phyloP scores from a whole-genome alignment of 345 rosid species.

The Aethionema arabicum region DNA sequence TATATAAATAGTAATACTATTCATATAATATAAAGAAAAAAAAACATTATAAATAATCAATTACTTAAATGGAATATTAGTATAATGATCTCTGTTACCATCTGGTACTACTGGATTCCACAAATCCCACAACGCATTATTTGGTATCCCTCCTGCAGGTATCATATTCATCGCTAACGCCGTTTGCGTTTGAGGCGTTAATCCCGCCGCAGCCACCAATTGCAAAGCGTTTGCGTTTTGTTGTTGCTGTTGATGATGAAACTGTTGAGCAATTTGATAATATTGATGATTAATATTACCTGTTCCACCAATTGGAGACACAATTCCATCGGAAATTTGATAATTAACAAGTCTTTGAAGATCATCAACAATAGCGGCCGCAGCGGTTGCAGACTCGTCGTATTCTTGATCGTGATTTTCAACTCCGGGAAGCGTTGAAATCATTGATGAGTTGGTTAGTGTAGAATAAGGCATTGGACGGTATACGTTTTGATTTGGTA shows the following conservation, averaged over 20 bases:
- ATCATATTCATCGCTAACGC: slow-evolving; percentile 46
- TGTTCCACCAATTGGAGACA: slow-evolving; percentile 2
- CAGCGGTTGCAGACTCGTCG: slow-evolving; percentile 4
- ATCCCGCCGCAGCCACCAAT: slow-evolving; percentile 33
- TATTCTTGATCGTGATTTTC: slow-evolving; percentile 16
- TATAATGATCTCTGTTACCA: slow-evolving; percentile 49
- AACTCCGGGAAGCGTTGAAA: slow-evolving; percentile 17
- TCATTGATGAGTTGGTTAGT: slow-evolving; percentile 34
- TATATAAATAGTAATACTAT: slow-evolving; percentile 14
- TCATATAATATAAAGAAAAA: slow-evolving; percentile 13
- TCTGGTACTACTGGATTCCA: slow-evolving; percentile 80
- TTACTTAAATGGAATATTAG: slow-evolving; percentile 62
- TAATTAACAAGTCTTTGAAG: slow-evolving; percentile 66
- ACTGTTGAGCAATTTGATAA: slow-evolving; percentile 43
- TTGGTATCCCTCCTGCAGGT: slow-evolving; percentile 44
- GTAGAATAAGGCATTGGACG: slow-evolving; percentile 44
- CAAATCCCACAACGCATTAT: slow-evolving; percentile 61
- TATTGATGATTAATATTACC: slow-evolving; percentile 41
- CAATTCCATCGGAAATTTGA: slow-evolving; percentile 44
- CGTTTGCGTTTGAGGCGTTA: slow-evolving; percentile 40
- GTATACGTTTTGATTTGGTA: slow-evolving; percentile 55
- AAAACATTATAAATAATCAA: slow-evolving; percentile 8
- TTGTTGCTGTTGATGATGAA: slow-evolving; percentile 41
- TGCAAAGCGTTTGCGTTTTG: slow-evolving; percentile 43
- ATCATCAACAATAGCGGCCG: slow-evolving; percentile 53